phyloP scores from a whole-genome alignment of 768 basidiomycete species.

The Russula foetens region DNA sequence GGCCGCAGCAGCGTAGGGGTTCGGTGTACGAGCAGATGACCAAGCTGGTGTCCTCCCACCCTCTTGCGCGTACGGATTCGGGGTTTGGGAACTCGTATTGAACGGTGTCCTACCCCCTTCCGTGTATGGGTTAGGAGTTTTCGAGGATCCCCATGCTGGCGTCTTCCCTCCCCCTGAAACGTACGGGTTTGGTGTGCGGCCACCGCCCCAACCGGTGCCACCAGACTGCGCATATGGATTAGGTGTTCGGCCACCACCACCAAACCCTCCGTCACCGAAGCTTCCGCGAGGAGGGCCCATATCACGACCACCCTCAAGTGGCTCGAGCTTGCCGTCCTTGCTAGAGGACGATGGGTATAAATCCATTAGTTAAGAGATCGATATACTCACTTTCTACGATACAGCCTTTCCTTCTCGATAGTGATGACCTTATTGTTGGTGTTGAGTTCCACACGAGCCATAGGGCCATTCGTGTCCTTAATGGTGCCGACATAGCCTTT shows the following conservation, averaged over 20 bases:
- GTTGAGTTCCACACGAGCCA: slow-evolving; percentile 84
- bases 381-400: slow-evolving; percentile 56
- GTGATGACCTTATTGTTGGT: slow-evolving; percentile 86
- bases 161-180: slow-evolving; percentile 25
- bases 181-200: slow-evolving; percentile 33
- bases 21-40: slow-evolving; percentile 47
- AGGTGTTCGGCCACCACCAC: slow-evolving; percentile 13
- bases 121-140: slow-evolving; percentile 65
- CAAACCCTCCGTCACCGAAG: slow-evolving; percentile 19
- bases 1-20: slow-evolving; percentile 34
- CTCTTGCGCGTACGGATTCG: slow-evolving; percentile 54
- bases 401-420: slow-evolving; percentile 73
- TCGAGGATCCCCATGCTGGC: slow-evolving; percentile 25
- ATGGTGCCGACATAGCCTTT: slow-evolving; percentile 90
- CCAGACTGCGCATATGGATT: slow-evolving; percentile 16
- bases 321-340: slow-evolving; percentile 46
- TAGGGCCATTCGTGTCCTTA: slow-evolving; percentile 87
- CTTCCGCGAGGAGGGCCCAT: slow-evolving; percentile 31
- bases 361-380: neutral
- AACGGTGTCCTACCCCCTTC: slow-evolving; percentile 63
- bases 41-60: slow-evolving; percentile 47
- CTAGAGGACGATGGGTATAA: slow-evolving; percentile 29
- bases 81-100: slow-evolving; percentile 56
- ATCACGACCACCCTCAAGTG: slow-evolving; percentile 35
- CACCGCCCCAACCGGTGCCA: slow-evolving; percentile 22